Evolutionary conservation across 345 rosid genomes (phyloP).

Genomic region (Boechera divaricarpa): DNA sequence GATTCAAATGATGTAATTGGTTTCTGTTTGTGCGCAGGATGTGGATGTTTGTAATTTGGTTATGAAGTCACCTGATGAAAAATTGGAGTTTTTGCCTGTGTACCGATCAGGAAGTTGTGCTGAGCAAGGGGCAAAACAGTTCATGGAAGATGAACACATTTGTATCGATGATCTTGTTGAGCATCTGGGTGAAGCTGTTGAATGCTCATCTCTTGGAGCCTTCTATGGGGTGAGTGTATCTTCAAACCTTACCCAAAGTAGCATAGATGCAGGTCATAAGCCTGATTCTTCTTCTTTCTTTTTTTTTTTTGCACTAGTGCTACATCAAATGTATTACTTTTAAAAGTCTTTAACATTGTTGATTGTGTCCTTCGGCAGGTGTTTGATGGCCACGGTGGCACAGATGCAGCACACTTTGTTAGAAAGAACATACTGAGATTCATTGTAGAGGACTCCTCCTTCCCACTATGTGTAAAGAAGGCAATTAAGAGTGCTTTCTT

Average conservation of each 20-base stretch:
- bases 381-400: conserved; percentile 98
- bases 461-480: conserved; percentile 74
- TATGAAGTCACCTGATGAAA: conserved; percentile 61
- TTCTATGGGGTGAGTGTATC: conserved; percentile 85
- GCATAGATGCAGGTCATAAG: conserved; percentile 11
- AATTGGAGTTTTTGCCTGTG: conserved; percentile 58
- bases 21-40: conserved; percentile 54
- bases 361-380: conserved; percentile 58
- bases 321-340: not conserved
- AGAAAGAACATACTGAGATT: conserved; percentile 71
- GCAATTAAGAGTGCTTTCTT: conserved; percentile 82
- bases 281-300: not conserved
- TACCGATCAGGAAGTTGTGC: conserved; percentile 94
- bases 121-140: conserved; percentile 85
- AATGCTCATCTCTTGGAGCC: conserved; percentile 75
- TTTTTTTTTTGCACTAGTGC: not conserved
- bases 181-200: conserved; percentile 54
- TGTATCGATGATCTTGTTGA: conserved; percentile 84
- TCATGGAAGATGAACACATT: conserved; percentile 94
- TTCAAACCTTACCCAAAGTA: conserved; percentile 11
- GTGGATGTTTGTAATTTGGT: conserved; percentile 60
- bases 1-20: conserved; percentile 13
- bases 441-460: conserved; percentile 82
- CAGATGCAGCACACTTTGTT: conserved; percentile 87
- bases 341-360: conserved; percentile 23